Conservation (phyloP, 1,284 basidiomycete genomes). For the Mycosarcoma mackinlayi region DNA sequence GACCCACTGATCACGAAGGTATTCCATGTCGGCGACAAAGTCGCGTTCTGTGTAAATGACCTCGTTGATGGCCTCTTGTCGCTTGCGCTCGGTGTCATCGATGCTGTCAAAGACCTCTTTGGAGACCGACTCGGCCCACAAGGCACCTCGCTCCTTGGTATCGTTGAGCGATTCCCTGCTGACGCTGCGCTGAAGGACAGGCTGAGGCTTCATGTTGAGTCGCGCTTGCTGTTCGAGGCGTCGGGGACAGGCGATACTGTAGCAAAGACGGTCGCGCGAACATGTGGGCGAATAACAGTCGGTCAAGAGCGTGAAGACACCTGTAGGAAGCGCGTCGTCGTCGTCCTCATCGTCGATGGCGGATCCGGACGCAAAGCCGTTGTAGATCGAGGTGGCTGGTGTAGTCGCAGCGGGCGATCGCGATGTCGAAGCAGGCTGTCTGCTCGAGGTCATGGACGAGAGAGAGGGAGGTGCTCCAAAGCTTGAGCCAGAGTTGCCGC, state of each 20-base stretch:
- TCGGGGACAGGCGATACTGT: slow-evolving; percentile 95
- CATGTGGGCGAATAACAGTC: slow-evolving; percentile 99
- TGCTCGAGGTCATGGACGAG: slow-evolving; percentile 50
- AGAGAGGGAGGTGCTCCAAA: slow-evolving; percentile 37
- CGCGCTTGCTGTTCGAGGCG: slow-evolving; percentile 92
- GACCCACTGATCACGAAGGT: slow-evolving; percentile 92
- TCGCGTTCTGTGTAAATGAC: slow-evolving; percentile 98
- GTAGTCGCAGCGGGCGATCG: slow-evolving; percentile 41
- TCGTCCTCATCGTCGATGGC: slow-evolving; percentile 68
- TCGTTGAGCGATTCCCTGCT: slow-evolving; percentile 86
- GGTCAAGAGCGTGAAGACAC: slow-evolving; percentile 95
- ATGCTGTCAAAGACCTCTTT: slow-evolving; percentile 92
- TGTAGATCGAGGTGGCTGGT: slow-evolving; percentile 64
- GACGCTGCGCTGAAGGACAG: slow-evolving; percentile 79
- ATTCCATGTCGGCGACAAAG: slow-evolving; percentile 97
- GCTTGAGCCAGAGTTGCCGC: slow-evolving; percentile 43
- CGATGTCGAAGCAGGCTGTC: slow-evolving; percentile 59
- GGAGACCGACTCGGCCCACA: slow-evolving; percentile 97
- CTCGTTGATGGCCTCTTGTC: slow-evolving; percentile 99
- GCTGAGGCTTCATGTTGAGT: slow-evolving; percentile 86
- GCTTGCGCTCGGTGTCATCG: slow-evolving; percentile 89
- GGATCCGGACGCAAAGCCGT: slow-evolving; percentile 34
- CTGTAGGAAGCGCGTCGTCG: slow-evolving; percentile 80
- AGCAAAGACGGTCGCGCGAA: slow-evolving; percentile 89
- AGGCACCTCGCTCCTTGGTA: slow-evolving; percentile 75